Conservation (phyloP, 2,329 filamentous ascomycete genomes). For the Ampelomyces quisqualis region DNA sequence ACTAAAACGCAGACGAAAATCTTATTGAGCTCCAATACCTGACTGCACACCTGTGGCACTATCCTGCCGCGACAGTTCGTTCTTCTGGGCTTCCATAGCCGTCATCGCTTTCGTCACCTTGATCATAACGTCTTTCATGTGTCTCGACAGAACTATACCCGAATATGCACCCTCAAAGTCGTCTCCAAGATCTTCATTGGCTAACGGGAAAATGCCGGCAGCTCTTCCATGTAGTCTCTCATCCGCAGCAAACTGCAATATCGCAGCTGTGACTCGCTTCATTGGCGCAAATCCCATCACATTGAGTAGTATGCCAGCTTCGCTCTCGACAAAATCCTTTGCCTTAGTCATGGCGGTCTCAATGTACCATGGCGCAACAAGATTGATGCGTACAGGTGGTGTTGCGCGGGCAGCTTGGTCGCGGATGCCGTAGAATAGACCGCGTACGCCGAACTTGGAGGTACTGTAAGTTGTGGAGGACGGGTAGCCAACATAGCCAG, state of each 20-base stretch:
- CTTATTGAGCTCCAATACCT: constrained; percentile 10
- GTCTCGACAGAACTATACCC: constrained; percentile 12
- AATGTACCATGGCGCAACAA: constrained; percentile 33
- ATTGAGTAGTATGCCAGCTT: constrained; percentile 12
- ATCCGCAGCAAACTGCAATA: constrained; percentile 18
- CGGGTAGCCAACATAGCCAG: constrained; percentile 27
- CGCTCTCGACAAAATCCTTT: constrained; percentile 11
- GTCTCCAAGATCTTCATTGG: constrained; percentile 21
- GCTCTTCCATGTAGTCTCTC: constrained; percentile 18
- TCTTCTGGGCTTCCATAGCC: constrained; percentile 3
- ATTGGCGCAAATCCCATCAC: constrained; percentile 22
- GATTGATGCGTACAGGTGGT: constrained; percentile 22
- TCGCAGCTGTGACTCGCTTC: constrained; percentile 22
- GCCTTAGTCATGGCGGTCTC: constrained; percentile 22
- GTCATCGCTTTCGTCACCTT: constrained; percentile 8
- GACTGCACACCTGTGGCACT: constrained; percentile 8
- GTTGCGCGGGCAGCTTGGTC: constrained; percentile 15
- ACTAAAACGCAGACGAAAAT: no score
- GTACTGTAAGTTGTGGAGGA: constrained; percentile 26
- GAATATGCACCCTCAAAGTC: constrained; percentile 21
- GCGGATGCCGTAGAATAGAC: constrained; percentile 26
- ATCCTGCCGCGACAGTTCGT: constrained; percentile 4
- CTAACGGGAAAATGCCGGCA: constrained; percentile 21
- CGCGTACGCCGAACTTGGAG: constrained; percentile 33
- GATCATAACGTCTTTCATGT: constrained; percentile 8